Base-by-base conservation (phyloP, 2,329 filamentous ascomycete species). In the Lachnellula hyalina region DNA sequence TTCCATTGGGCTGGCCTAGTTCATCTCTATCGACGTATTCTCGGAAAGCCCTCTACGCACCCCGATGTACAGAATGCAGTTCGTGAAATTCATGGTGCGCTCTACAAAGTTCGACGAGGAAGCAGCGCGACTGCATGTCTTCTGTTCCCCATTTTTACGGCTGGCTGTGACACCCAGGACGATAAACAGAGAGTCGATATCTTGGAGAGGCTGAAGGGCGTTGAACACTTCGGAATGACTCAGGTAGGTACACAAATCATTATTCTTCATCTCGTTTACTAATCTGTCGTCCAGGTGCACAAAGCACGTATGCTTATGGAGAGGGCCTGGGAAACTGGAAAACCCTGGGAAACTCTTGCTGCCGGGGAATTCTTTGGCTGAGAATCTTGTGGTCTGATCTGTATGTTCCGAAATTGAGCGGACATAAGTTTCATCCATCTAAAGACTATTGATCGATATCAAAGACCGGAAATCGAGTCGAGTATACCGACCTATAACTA, bases 101-200 rank as follows among this genome's bases (percentile, higher is more conserved):
- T 93, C 57, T 75, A 75, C 21, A 80, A 79, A 38, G 82, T 94
- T 48, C 74, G 82, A 12, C 73, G 77, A 12, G 86, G 87, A 5
- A 85, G 85, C 32, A 84, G 83, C 15, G 87, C 88, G 0, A 89
- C 93, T 70, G 84, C 83, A 8, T 90, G 87, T 64, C 73, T 89
- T 17, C 70, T 94, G 40, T 92, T 94, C 61, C 89, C 90, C 0
- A 84, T 94, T 72, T 94, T 94, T 70, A 89, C 87, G 1, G 89
- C 89, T 1, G 90, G 89, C 0, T 92, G 88, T 61, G 87, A 94
- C 68, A 83, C 84, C 1, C 73, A 73, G 53, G 79, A 84, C 48
- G 65, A 74, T 35, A 71, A 70, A 2, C 80, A 86, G 62, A 76
- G 84, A 49, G 72, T 73, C 23, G 77, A 82, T 64, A 82, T 93